Conservation (phyloP, 768 basidiomycete genomes). For the Leccinellum albellum region DNA sequence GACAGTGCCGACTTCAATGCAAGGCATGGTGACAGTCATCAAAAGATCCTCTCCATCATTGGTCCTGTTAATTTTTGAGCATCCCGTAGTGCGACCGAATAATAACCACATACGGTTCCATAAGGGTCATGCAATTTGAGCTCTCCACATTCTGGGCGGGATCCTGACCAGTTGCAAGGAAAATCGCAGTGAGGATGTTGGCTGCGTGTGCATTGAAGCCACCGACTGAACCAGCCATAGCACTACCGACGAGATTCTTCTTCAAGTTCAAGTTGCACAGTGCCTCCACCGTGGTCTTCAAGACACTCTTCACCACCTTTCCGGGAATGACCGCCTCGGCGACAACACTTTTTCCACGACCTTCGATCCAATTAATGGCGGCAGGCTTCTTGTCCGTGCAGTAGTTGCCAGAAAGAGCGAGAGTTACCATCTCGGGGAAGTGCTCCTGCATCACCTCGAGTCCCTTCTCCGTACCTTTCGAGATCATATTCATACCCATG, state of each 20-base stretch:
- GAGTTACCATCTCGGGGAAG: conserved; percentile 89
- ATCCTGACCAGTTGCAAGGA: conserved; percentile 95
- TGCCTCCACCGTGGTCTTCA: conserved; percentile 92
- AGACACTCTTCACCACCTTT: conserved; percentile 77
- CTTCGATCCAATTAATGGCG: conserved; percentile 99
- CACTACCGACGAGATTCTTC: conserved; percentile 97
- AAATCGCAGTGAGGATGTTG: conserved; percentile 94
- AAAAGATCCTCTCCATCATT: conserved; percentile 89
- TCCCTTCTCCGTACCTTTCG: conserved; percentile 95
- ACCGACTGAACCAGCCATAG: conserved; percentile 95
- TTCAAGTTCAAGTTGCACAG: conserved; percentile 90
- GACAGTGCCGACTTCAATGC: conserved; percentile 96
- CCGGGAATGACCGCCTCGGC: conserved; percentile 94
- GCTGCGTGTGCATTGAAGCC: conserved; percentile 99
- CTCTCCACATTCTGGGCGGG: conserved; percentile 99
- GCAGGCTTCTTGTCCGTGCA: conserved; percentile 99
- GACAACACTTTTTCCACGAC: conserved; percentile 95
- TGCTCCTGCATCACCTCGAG: conserved; percentile 70
- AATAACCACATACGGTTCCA: conserved; percentile 79
- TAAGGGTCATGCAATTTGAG: conserved; percentile 96
- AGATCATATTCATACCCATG: conserved; percentile 99
- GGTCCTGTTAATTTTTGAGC: conserved; percentile 43
- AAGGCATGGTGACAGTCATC: conserved; percentile 97
- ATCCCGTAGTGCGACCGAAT: conserved; percentile 1
- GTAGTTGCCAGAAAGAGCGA: conserved; percentile 94